These are phyloP conservation scores for slime mould (Dictyostelium discoideum) DNA, from an alignment of 78 protist species.

Conservation along the genomic window DNA sequence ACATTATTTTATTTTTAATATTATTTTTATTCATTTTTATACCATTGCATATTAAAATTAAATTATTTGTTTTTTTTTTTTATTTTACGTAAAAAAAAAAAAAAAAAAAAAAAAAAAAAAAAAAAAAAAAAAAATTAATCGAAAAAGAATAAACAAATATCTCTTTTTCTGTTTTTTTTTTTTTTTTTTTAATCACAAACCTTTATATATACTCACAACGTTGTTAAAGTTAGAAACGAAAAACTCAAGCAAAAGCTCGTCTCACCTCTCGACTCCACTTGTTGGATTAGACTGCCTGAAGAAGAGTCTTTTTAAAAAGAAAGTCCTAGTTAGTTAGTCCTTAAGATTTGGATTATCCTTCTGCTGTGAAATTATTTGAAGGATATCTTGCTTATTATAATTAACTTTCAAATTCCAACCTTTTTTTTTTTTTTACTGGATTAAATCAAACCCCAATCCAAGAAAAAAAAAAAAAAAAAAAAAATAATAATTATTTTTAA, in stretches of 20 bases:
- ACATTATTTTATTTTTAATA: too few relatives aligned
- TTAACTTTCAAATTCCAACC: not conserved
- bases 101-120: not conserved
- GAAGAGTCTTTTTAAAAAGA: slow-evolving; percentile 4
- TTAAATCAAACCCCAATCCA: not conserved
- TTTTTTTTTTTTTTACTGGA: not conserved
- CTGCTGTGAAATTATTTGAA: not conserved
- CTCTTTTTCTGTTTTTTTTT: not conserved
- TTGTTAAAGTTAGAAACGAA: not conserved
- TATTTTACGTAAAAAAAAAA: not conserved
- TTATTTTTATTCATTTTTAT: not conserved
- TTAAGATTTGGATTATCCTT: not conserved
- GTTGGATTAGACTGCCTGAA: not conserved
- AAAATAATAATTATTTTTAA: not conserved
- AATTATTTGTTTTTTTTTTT: not conserved
- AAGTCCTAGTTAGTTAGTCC: not conserved
- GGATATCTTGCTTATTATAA: not conserved
- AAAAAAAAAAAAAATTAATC: not conserved
- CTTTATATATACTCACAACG: not conserved
- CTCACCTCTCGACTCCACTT: slow-evolving; percentile 13
- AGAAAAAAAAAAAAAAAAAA: not conserved
- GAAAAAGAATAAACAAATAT: not conserved
- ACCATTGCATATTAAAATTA: too few relatives aligned
- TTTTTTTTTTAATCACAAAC: not conserved
- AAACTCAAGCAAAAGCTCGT: not conserved